Percentiles rank a stretch among this genome's conserved stretches.
phyloP scores from a whole-genome alignment of 768 basidiomycete genomes.

The Gelatoporia subvermispora region DNA sequence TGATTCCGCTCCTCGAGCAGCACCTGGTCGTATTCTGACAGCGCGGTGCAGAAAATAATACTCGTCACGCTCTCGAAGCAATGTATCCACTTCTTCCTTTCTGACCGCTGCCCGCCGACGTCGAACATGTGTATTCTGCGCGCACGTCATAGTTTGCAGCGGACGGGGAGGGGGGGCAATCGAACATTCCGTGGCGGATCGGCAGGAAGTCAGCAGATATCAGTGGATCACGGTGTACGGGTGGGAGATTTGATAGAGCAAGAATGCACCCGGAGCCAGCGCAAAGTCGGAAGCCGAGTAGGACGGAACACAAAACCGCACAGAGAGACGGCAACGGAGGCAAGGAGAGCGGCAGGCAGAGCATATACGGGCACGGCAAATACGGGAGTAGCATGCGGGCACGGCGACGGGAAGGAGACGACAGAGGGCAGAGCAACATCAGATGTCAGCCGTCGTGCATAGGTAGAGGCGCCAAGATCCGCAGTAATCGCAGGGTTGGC shows the following conservation, averaged over 20 bases:
- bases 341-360: too few relatives aligned
- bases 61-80: constrained; percentile 78
- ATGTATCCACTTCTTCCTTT: constrained; percentile 58
- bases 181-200: too few relatives aligned
- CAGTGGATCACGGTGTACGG: too few relatives aligned
- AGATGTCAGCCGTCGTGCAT: neutral
- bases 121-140: constrained; percentile 67
- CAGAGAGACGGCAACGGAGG: too few relatives aligned
- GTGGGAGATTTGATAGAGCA: too few relatives aligned
- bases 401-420: neutral
- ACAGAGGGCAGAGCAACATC: neutral
- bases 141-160: neutral
- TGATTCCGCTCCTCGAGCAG: constrained; percentile 63
- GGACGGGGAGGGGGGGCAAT: neutral
- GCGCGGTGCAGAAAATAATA: constrained; percentile 71
- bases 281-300: too few relatives aligned
- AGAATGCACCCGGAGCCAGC: too few relatives aligned
- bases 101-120: constrained; percentile 62
- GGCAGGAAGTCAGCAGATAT: neutral
- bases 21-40: constrained; percentile 76
- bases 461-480: too few relatives aligned
- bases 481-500: too few relatives aligned
- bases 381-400: too few relatives aligned
- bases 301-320: too few relatives aligned
- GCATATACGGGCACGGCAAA: too few relatives aligned